Evolutionary conservation across 805 yeast species (phyloP), one percentile per base, ranked within the genome.

Genomic region (Scheffersomyces lignosus): DNA sequence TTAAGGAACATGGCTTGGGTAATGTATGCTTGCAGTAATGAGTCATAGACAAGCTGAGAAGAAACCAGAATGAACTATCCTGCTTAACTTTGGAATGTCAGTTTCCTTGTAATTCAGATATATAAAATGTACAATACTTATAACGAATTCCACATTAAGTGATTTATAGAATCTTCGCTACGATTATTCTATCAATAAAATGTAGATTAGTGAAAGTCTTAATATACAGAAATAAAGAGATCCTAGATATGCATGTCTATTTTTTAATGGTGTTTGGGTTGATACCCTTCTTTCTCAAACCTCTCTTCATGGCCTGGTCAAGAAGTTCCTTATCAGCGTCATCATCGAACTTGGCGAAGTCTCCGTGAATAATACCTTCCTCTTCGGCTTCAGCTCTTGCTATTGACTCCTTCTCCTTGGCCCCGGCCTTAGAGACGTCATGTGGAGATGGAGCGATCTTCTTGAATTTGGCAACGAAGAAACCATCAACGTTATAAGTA

Each of bases 401-500:
- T 41, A 75, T 62, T 23, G 71, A 67, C 64, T 87, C 96, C 70
- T 87, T 87, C 64, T 87, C 96, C 56, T 76, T 76, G 15, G 96
- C 95, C 49, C 93, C 91, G 5, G 93, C 90, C 68, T 83, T 86
- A 40, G 89, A 78, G 37, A 79, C 80, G 64, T 87, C 96, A 52
- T 83, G 86, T 31, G 90, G 84, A 47, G 95, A 82, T 42, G 96
- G 72, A 0, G 90, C 95, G 45, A 78, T 80, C 76, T 93, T 93
- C 70, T 87, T 80, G 73, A 93, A 87, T 64, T 91, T 93, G 38
- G 99, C 99, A 41, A 93, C 99, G 63, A 71, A 93, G 77, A 93
- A 93, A 16, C 99, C 99, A 66, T 93, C 99, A 37, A 93, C 99
- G 62, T 93, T 93, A 61, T 93, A 93, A 18, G 96, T 90, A 67